Evolutionary conservation across 2,329 filamentous ascomycete species (phyloP), one percentile per base, ranked within the genome.

Genomic region (Beauveria caledonica): DNA sequence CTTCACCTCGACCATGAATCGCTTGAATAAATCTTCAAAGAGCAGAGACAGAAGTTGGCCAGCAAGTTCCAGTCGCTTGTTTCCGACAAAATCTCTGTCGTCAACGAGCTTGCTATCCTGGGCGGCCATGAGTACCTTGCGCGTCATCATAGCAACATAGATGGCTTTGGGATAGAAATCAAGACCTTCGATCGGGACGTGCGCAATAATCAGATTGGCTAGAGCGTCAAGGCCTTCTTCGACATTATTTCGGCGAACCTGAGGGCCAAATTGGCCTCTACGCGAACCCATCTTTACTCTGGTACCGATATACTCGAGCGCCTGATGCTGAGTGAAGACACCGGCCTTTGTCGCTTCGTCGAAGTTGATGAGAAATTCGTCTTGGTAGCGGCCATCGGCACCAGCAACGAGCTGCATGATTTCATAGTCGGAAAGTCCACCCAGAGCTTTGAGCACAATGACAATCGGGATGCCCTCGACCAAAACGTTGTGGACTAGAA

Each of bases 21-120:
- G 89, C 77, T 99, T 99, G 84, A 99, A 99, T 62, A 97, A 76
- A 79, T 99, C 95, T 74, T 99, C 95, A 66, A 99, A 99, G 0
- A 99, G 81, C 1, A 99, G 81, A 3, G 94, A 92, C 63, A 99
- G 77, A 71, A 99, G 86, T 74, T 97, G 94, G 0, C 94, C 94
- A 58, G 95, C 95, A 74, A 99, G 74, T 73, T 99, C 94, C 48
- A 99, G 79, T 62, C 94, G 86, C 76, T 99, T 99, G 77, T 99
- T 99, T 65, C 94, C 94, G 33, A 99, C 92, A 69, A 97, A 99
- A 75, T 99, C 95, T 70, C 94, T 85, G 72, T 99, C 94, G 67
- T 99, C 94, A 2, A 99, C 91, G 58, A 97, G 79, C 60, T 88
- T 91, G 1, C 89, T 84, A 69, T 99, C 90, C 62, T 94, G 89